Conservation (phyloP, 345 rosid species). For the Hibiscus syriacus region DNA sequence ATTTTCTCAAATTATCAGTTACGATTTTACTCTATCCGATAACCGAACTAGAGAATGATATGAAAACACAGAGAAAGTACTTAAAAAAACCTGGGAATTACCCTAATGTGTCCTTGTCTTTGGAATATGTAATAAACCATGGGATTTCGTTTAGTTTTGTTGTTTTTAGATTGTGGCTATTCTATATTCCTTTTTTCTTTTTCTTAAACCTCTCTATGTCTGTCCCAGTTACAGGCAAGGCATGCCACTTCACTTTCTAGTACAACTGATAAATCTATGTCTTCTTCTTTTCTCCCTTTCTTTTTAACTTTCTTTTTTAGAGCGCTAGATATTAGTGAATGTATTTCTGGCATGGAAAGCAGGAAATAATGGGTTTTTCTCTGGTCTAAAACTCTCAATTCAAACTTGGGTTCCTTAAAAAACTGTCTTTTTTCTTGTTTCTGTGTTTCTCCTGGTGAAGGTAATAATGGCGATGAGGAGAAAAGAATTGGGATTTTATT, state of each 20-base stretch:
- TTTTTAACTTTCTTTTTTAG: neutral
- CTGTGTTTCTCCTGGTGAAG: neutral
- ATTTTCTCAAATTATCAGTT: too few species aligned
- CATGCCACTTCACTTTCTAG: constrained; percentile 5
- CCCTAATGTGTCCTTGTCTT: constrained; percentile 18
- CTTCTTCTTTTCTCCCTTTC: neutral
- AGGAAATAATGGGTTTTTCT: constrained; percentile 21
- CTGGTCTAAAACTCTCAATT: constrained; percentile 20
- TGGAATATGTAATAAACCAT: constrained; percentile 6
- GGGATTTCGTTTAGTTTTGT: constrained; percentile 17
- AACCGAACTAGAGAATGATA: too few species aligned
- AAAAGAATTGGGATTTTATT: constrained; percentile 20
- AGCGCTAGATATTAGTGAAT: constrained; percentile 40
- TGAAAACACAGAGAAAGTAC: too few species aligned
- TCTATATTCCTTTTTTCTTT: constrained; percentile 16
- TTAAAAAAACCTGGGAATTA: neutral
- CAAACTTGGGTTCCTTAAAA: constrained; percentile 13
- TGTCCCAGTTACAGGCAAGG: neutral
- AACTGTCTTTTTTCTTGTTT: constrained; percentile 14
- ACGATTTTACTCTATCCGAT: too few species aligned
- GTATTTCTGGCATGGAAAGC: constrained; percentile 46
- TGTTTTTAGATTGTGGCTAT: constrained; percentile 26
- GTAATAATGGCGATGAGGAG: constrained; percentile 22
- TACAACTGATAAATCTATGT: constrained; percentile 2
- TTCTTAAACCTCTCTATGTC: neutral